Evolutionary conservation across 805 yeast genomes (phyloP), one percentile per base, ranked within the genome.

Genomic region (Spencermartinsiella europaea): DNA sequence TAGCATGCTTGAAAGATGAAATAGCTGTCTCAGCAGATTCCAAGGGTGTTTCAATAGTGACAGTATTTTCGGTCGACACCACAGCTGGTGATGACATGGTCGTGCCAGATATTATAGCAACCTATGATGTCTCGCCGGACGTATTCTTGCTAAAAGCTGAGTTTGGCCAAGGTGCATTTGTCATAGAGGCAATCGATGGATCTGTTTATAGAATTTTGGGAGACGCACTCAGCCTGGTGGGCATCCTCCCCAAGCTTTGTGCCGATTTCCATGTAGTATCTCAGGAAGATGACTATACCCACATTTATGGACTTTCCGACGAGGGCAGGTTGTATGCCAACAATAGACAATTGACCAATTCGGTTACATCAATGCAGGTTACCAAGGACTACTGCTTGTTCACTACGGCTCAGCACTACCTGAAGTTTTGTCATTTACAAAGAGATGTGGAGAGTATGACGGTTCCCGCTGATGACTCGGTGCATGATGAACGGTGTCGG

Each of bases 381-480:
- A 80, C 95, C 0, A 89, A 82, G 35, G 72, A 80, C 5, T 83
- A 85, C 58, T 67, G 91, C 12, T 64, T 86, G 22, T 84, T 85
- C 62, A 93, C 99, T 0, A 90, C 96, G 1, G 95, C 93, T 4
- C 93, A 86, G 53, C 85, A 88, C 51, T 79, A 79, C 51, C 71
- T 93, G 50, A 83, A 88, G 61, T 88, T 91, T 57, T 75, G 86
- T 37, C 97, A 89, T 64, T 69, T 90, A 58, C 70, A 68, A 22
- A 60, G 73, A 2, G 57, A 65, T 8, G 53, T 50, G 7, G 54
- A 48, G 2, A 52, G 51, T 14, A 45, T 58, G 2, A 48, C 51
- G n/a, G 64, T 66, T 31, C 72, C 73, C 15, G 60, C 55, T 8
- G 68, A 64, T 37, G 62, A 58, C 16, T 59, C 58, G 2, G 60